These are phyloP conservation scores for Fulvia fulva DNA, from an alignment of 2,329 filamentous ascomycete genomes.

Conservation along the genomic window DNA sequence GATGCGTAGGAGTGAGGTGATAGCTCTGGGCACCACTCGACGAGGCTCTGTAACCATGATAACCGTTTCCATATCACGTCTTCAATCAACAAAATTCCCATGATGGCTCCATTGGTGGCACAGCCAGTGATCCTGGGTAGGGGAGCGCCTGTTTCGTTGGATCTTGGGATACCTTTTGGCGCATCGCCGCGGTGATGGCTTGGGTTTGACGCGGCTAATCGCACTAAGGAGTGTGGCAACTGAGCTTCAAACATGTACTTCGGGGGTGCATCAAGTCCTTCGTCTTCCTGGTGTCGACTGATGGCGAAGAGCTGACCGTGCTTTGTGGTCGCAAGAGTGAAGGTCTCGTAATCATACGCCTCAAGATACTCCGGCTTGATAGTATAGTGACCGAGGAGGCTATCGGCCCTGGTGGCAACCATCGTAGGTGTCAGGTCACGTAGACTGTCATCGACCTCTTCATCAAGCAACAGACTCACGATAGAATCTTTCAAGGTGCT, in stretches of 20 bases:
- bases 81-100: conserved; percentile 61
- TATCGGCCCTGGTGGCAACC: conserved; percentile 21
- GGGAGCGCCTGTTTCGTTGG: not conserved
- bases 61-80: conserved; percentile 64
- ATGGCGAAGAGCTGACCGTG: conserved; percentile 29
- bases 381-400: conserved; percentile 23
- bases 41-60: conserved; percentile 66
- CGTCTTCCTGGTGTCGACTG: conserved; percentile 4
- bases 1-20: conserved; percentile 23
- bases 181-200: conserved; percentile 35
- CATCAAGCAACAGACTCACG: conserved; percentile 43
- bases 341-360: conserved; percentile 1
- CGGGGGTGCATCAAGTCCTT: conserved; percentile 17
- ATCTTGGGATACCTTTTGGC: conserved; percentile 34
- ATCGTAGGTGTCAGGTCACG: conserved; percentile 25
- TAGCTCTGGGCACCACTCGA: conserved; percentile 32
- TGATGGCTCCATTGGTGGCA: conserved; percentile 50
- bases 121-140: conserved; percentile 47
- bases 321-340: conserved; percentile 24
- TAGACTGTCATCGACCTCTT: conserved; percentile 34
- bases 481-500: conserved; percentile 54
- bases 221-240: conserved; percentile 40
- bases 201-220: conserved; percentile 46
- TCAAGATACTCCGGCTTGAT: conserved; percentile 5
- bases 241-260: conserved; percentile 40